Evolutionary conservation across 2,329 filamentous ascomycete genomes (phyloP).

Genomic region (Colletotrichum sp.): DNA sequence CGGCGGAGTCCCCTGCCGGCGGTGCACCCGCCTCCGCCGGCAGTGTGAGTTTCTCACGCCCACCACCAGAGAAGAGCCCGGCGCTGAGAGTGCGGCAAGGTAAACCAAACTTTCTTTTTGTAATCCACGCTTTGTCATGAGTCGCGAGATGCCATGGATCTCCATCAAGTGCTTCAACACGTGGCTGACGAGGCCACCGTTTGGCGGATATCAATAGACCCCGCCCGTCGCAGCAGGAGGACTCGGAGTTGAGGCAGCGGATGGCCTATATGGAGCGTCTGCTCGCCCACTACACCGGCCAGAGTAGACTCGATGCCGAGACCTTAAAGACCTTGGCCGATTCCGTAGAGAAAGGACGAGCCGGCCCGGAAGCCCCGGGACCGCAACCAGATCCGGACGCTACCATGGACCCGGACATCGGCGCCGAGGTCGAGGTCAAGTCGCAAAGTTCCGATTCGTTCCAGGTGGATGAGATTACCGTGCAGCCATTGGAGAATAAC

Average conservation of each 20-base stretch:
- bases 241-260: conserved; percentile 22
- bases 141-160: neutral
- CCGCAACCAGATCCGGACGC: neutral
- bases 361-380: neutral
- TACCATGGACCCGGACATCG: neutral
- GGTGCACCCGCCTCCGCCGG: conserved; percentile 55
- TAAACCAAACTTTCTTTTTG: neutral
- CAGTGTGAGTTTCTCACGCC: conserved; percentile 52
- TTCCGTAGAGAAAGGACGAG: conserved; percentile 39
- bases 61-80: conserved; percentile 30
- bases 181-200: conserved; percentile 10
- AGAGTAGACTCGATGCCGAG: conserved; percentile 44
- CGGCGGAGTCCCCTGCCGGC: conserved; percentile 57
- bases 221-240: conserved; percentile 9
- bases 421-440: conserved; percentile 5
- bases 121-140: neutral
- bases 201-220: neutral
- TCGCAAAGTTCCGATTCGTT: conserved; percentile 13
- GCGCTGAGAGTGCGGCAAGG: conserved; percentile 10
- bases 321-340: conserved; percentile 47
- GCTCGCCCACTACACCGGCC: conserved; percentile 51
- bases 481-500: conserved; percentile 45
- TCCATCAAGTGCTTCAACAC: conserved; percentile 2
- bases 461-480: conserved; percentile 33
- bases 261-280: conserved; percentile 48